Evolutionary conservation across 2,329 filamentous ascomycete genomes (phyloP).

Genomic region (Neofusicoccum ribis): DNA sequence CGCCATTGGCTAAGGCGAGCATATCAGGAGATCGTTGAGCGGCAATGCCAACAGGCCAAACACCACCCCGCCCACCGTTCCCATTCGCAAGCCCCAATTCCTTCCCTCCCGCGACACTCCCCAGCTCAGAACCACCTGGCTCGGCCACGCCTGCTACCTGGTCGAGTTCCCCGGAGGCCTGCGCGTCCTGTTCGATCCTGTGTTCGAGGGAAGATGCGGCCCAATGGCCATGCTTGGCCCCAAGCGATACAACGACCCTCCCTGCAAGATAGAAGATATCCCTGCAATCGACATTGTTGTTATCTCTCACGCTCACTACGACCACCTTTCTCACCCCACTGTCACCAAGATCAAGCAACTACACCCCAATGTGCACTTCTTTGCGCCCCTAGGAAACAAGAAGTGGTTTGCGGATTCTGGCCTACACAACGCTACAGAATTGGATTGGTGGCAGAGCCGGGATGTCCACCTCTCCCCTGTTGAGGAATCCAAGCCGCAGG

Average conservation of each 20-base stretch:
- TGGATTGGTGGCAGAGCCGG: constrained; percentile 93
- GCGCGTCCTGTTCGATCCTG: constrained; percentile 88
- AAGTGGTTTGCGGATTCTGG: constrained; percentile 75
- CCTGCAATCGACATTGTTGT: constrained; percentile 72
- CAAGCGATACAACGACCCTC: constrained; percentile 74
- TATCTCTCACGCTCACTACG: constrained; percentile 91
- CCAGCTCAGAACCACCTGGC: constrained; percentile 82
- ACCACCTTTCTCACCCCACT: constrained; percentile 79
- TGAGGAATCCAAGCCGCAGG: constrained; percentile 21
- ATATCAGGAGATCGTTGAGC: constrained; percentile 45
- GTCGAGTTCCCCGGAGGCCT: constrained; percentile 86
- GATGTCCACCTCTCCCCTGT: constrained; percentile 32
- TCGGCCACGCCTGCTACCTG: constrained; percentile 92
- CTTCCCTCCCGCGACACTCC: constrained; percentile 59
- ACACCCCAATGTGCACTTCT: constrained; percentile 81
- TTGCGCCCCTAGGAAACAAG: constrained; percentile 80
- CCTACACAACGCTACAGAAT: constrained; percentile 75
- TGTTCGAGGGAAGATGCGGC: constrained; percentile 84
- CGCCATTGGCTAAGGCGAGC: constrained; percentile 18
- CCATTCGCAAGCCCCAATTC: constrained; percentile 68
- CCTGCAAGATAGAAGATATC: constrained; percentile 76
- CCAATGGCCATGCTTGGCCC: constrained; percentile 71
- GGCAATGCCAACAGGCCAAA: constrained; percentile 59
- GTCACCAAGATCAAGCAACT: constrained; percentile 68
- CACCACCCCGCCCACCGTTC: constrained; percentile 65